Evolutionary conservation across 176 grass and related monocot species (phyloP).

Genomic region (Hordeum marinum): DNA sequence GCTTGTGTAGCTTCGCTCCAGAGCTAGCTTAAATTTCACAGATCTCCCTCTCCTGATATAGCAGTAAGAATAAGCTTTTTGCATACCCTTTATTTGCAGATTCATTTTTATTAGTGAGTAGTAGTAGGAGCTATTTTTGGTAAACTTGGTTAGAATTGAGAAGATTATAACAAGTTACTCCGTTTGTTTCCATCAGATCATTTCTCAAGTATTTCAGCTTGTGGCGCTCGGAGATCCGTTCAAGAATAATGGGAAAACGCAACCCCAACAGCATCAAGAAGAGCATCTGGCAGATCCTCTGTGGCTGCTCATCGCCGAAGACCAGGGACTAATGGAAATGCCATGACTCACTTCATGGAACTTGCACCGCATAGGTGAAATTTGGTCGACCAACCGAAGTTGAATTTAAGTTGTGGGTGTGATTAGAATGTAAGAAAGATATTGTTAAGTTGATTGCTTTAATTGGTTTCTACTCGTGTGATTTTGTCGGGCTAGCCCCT

Average conservation of each 20-base stretch:
- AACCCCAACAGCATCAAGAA: conserved; percentile 42
- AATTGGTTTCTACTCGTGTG: background rate
- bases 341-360: background rate
- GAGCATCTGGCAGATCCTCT: conserved; percentile 42
- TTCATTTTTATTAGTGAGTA: background rate
- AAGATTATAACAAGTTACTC: background rate
- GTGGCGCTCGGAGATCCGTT: background rate
- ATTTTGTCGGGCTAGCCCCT: background rate
- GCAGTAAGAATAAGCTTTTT: background rate
- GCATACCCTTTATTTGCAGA: background rate
- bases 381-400: background rate
- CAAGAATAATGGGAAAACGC: background rate
- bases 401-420: background rate
- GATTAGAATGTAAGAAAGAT: background rate
- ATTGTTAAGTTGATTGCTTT: background rate
- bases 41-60: background rate
- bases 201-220: background rate
- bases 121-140: background rate
- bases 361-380: background rate
- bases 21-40: background rate
- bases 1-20: background rate
- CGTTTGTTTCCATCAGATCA: background rate
- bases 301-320: conserved; percentile 25
- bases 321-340: background rate
- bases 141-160: background rate